phyloP scores from a whole-genome alignment of 163 green algal species.

The Chloromonas sp. region DNA sequence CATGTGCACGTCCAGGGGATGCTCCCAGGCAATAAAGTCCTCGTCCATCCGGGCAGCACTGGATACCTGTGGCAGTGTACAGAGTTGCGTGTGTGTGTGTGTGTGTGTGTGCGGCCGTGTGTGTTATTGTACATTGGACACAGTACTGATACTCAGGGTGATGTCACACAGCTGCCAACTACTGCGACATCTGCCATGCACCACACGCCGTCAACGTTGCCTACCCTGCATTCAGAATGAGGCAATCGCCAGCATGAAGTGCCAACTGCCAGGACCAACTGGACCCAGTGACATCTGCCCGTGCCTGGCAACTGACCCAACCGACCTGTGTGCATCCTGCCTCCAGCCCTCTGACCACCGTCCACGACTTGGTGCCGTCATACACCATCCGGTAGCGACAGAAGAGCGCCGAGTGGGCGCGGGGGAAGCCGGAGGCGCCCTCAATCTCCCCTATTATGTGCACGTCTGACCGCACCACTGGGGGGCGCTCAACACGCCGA shows the following conservation, averaged over 20 bases:
- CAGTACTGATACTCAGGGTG: no score
- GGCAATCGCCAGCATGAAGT: no score
- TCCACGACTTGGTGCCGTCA: conserved; percentile 25
- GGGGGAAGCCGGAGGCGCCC: conserved; percentile 20
- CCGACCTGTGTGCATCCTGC: not conserved
- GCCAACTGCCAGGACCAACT: no score
- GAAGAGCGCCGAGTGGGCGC: conserved; percentile 10
- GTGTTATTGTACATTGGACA: not conserved
- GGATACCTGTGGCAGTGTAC: not conserved
- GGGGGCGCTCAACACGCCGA: not conserved
- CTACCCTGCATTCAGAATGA: no score
- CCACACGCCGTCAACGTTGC: no score
- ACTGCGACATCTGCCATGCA: no score
- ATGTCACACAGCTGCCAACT: no score
- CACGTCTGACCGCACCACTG: conserved; percentile 9
- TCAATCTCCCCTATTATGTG: conserved; percentile 30
- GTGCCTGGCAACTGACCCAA: no score
- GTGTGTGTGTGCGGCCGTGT: not conserved
- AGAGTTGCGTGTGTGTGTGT: not conserved
- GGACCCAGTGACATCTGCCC: no score
- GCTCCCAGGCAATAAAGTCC: conserved; percentile 26
- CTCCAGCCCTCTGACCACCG: conserved; percentile 11
- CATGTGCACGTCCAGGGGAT: conserved; percentile 29
- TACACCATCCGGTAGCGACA: conserved; percentile 30
- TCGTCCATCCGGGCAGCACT: conserved; percentile 5